phyloP scores from a whole-genome alignment of 2,329 filamentous ascomycete species.

The Torrubiella hemipterigena region DNA sequence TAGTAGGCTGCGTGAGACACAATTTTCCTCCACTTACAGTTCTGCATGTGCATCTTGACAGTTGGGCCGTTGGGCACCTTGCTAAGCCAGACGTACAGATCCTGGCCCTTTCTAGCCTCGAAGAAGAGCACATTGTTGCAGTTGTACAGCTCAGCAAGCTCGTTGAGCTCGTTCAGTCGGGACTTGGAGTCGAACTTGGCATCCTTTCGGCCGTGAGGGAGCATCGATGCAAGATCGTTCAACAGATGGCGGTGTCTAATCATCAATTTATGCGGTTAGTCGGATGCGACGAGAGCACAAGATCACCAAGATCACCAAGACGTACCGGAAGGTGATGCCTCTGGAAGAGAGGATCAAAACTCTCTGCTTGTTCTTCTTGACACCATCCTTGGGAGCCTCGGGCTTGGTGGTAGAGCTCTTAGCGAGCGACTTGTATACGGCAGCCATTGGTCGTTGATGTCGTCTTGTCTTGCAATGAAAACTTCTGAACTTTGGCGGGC shows the following conservation, averaged over 20 bases:
- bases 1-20: too few species aligned
- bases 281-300: too few species aligned
- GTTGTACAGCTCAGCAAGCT: slow-evolving; percentile 66
- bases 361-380: slow-evolving; percentile 57
- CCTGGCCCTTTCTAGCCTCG: slow-evolving; percentile 86
- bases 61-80: slow-evolving; percentile 66
- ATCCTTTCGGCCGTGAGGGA: slow-evolving; percentile 89
- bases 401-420: slow-evolving; percentile 41
- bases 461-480: slow-evolving; percentile 1
- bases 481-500: slow-evolving; percentile 1
- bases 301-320: too few species aligned
- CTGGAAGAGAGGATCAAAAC: slow-evolving; percentile 86
- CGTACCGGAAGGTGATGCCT: slow-evolving; percentile 78
- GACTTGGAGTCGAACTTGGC: slow-evolving; percentile 96
- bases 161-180: slow-evolving; percentile 72
- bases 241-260: slow-evolving; percentile 82
- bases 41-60: slow-evolving; percentile 64
- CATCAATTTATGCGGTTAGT: too few species aligned
- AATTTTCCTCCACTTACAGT: slow-evolving; percentile 39
- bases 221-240: slow-evolving; percentile 75
- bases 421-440: slow-evolving; percentile 64
- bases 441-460: slow-evolving; percentile 58
- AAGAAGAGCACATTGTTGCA: slow-evolving; percentile 95
- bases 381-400: slow-evolving; percentile 34
- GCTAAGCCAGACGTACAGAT: slow-evolving; percentile 87